A percentile compares a stretch with the other conserved stretches of the same genome.
Conservation (phyloP, 208 protist genomes). For the Porcisia hertigi region DNA sequence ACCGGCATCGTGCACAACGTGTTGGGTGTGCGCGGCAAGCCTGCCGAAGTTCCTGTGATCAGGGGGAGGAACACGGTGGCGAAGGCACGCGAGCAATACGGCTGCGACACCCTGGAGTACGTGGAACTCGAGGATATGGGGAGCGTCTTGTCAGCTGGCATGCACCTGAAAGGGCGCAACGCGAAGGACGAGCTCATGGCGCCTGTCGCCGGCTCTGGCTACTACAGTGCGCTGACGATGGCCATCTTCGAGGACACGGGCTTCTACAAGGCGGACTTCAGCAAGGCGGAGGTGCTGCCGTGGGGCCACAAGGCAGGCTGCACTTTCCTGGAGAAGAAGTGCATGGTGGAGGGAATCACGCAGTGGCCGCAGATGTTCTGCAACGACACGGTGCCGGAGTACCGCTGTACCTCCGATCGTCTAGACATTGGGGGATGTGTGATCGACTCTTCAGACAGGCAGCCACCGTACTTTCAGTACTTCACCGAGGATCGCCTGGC, state of each 20-base stretch:
- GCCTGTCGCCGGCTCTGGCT: slow-evolving; percentile 21
- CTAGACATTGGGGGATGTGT: neutral
- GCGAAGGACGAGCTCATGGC: slow-evolving; percentile 89
- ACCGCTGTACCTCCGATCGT: neutral
- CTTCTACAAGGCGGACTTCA: slow-evolving; percentile 80
- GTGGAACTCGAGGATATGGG: slow-evolving; percentile 85
- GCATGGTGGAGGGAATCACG: slow-evolving; percentile 35
- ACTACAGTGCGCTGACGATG: slow-evolving; percentile 80
- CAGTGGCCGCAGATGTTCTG: slow-evolving; percentile 62
- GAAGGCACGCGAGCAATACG: slow-evolving; percentile 59
- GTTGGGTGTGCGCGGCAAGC: slow-evolving; percentile 43
- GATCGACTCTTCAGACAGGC: neutral
- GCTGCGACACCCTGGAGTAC: slow-evolving; percentile 49
- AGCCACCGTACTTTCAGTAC: slow-evolving; percentile 4
- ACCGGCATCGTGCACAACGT: slow-evolving; percentile 7
- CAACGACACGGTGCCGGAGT: neutral
- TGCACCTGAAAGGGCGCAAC: slow-evolving; percentile 87
- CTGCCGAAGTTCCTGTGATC: slow-evolving; percentile 23
- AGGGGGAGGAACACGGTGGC: slow-evolving; percentile 32
- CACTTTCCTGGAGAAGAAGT: slow-evolving; percentile 45
- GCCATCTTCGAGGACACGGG: slow-evolving; percentile 77
- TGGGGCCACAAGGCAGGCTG: slow-evolving; percentile 78
- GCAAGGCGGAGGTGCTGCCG: slow-evolving; percentile 58
- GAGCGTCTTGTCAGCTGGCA: slow-evolving; percentile 36
- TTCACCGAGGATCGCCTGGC: slow-evolving; percentile 2